Base-by-base conservation (phyloP, 805 yeast species). In the Ascoidea asiatica region DNA sequence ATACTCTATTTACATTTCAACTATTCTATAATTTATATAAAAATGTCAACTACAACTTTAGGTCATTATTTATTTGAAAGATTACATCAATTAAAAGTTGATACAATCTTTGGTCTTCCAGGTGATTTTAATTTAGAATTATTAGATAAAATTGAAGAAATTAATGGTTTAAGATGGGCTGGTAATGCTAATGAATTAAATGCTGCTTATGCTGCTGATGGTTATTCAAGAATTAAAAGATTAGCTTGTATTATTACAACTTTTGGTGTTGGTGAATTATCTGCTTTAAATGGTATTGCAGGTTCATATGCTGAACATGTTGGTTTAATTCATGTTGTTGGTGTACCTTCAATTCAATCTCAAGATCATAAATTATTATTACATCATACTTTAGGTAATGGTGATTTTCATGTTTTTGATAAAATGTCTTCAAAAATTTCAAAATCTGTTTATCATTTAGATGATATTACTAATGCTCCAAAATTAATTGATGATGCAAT, bases 201-300 rank as follows among this genome's bases (percentile, higher is more conserved):
- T 62, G 92, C 95, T 3, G 92, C 94, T 6, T 88, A 89, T 58
- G 79, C 92, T 5, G 89, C 90, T 5, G 96, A 89, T 59, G 97
- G 96, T 4, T 89, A 85, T 55, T 77, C 92, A 18, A n/a, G n/a
- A n/a, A n/a, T n/a, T n/a, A n/a, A n/a, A n/a, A 72, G 90, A 48
- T 66, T 67, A 39, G 69, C 79, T 22, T 66, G 70, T 39, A 17
- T 72, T 44, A 57, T 73, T 36, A 78, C 89, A 43, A 87, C 96
- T 4, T 84, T 70, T 60, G 96, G 95, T 43, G 96, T 87, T 17
- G 96, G 96, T 46, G 95, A 87, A 59, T 69, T 86, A 49, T 77
- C 87, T 47, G 94, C 95, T 2, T 56, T 86, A 49, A 86, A 86
- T 61, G 95, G 94, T 41, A 65, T 85, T 44, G 69, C 87, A 29